Base-by-base conservation (phyloP, 768 basidiomycete genomes). In the Strobilomyces dryophilus region DNA sequence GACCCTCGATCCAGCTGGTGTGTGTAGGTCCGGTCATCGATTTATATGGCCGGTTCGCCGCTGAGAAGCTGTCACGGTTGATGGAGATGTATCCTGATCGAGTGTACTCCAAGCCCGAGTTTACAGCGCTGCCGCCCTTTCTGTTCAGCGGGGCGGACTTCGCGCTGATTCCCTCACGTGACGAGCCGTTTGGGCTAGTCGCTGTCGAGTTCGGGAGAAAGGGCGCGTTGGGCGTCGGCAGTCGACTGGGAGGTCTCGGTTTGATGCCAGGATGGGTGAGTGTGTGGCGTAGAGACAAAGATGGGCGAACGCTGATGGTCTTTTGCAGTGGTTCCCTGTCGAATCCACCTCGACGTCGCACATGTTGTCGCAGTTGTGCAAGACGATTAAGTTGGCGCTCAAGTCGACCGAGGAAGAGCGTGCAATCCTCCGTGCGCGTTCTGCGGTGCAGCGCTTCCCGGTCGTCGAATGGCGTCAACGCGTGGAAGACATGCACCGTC, bases 381-480 rank as follows among this genome's bases (percentile, higher is more conserved):
- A 95, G 73, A 95, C 94, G 9, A 87, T 97, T 75, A 95, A 95
- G 69, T 78, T 95, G 74, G 94, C 94, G 7, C 73, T 97, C 57
- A 95, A 89, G 71, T 95, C 94, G 10, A 84, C 86, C 0, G 82
- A 91, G 61, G 87, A 95, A 68, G 94, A 95, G 61, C 87, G 94
- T 50, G 92, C 93, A 8, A 85, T 95, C 62, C 80, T 97, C 24
- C 90, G 93, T 65, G 94, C 94, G 41, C 83, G 94, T 40, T 95
- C 94, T 15, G 94, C 93, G n/a, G 81, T 97, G 4, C 94, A 95
- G 65, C 90, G 94, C 63, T 97, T 97, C 88, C 94, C 94, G 5
- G 94, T 97, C 52, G 89, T 97, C 26, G 93, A 97, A 73, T 97
- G 94, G 94, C 89, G 94, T 64, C 93, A 95, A 67, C 83, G 90